Evolutionary conservation across 805 yeast species (phyloP).

Genomic region (Scheffersomyces coipomensis): DNA sequence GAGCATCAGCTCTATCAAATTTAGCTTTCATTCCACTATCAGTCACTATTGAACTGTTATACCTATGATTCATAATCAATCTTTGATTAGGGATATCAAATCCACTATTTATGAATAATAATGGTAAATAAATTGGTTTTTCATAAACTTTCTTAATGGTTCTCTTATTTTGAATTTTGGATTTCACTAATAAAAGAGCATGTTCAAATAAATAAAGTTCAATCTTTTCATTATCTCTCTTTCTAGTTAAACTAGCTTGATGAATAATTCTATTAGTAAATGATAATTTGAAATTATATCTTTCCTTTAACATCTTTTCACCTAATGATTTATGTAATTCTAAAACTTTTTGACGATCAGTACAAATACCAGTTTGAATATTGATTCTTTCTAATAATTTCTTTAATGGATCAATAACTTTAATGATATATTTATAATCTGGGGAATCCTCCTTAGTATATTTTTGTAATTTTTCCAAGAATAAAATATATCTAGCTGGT

Average conservation of each 20-base stretch:
- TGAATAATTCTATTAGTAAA: slow-evolving; percentile 81
- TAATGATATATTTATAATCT: slow-evolving; percentile 65
- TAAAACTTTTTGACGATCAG: slow-evolving; percentile 87
- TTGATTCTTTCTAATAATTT: slow-evolving; percentile 77
- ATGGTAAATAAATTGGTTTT: slow-evolving; percentile 79
- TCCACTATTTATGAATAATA: slow-evolving; percentile 69
- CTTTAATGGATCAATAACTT: slow-evolving; percentile 73
- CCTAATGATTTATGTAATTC: slow-evolving; percentile 54
- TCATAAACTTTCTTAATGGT: slow-evolving; percentile 91
- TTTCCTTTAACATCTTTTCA: slow-evolving; percentile 81
- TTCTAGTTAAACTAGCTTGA: slow-evolving; percentile 68
- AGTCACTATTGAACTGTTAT: slow-evolving; percentile 34
- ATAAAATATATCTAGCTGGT: slow-evolving; percentile 89
- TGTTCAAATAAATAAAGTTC: slow-evolving; percentile 88
- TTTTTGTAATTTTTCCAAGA: slow-evolving; percentile 79
- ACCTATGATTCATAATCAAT: slow-evolving; percentile 35
- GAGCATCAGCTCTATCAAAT: slow-evolving; percentile 11
- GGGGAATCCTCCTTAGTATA: slow-evolving; percentile 74
- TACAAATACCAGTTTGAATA: slow-evolving; percentile 88
- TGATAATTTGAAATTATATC: slow-evolving; percentile 79
- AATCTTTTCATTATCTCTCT: slow-evolving; percentile 75
- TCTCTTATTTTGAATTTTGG: slow-evolving; percentile 82
- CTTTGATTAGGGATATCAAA: slow-evolving; percentile 72
- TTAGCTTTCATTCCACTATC: slow-evolving; percentile 29
- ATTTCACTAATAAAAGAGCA: slow-evolving; percentile 78